A percentile compares a stretch with the other conserved stretches of the same genome.
phyloP scores from a whole-genome alignment of 1,139 yeast genomes.

The Geotrichum macrosporum region DNA sequence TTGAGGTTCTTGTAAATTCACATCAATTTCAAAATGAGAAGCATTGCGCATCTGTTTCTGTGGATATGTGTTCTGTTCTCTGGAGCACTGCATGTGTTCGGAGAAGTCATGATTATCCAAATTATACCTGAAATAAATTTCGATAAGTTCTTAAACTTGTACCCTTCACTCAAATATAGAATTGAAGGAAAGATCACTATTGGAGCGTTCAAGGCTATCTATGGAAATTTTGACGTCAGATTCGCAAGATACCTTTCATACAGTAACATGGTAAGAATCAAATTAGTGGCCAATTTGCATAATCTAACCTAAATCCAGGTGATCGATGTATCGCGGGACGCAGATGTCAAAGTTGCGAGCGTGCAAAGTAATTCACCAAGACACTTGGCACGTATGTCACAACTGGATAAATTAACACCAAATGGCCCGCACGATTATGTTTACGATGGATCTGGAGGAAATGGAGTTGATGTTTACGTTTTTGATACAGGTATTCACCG shows the following conservation, averaged over 20 bases:
- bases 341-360: constrained; percentile 30
- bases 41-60: background rate
- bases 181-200: constrained; percentile 28
- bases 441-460: constrained; percentile 44
- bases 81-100: constrained; percentile 2
- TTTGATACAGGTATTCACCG: constrained; percentile 67
- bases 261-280: constrained; percentile 27
- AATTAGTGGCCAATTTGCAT: background rate
- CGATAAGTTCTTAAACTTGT: constrained; percentile 28
- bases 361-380: constrained; percentile 58
- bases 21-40: constrained; percentile 2
- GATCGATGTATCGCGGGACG: constrained; percentile 32
- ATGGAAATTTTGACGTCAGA: constrained; percentile 30
- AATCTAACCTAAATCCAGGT: constrained; percentile 26
- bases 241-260: constrained; percentile 27
- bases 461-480: constrained; percentile 63
- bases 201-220: constrained; percentile 32
- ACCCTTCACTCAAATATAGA: constrained; percentile 28
- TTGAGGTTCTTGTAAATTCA: background rate
- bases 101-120: constrained; percentile 27
- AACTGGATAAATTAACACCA: constrained; percentile 41
- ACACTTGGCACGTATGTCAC: constrained; percentile 63
- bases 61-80: background rate
- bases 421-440: constrained; percentile 40
- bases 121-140: constrained; percentile 29